Base-by-base conservation (phyloP, 345 rosid genomes). In the Lepidium aucheri region DNA sequence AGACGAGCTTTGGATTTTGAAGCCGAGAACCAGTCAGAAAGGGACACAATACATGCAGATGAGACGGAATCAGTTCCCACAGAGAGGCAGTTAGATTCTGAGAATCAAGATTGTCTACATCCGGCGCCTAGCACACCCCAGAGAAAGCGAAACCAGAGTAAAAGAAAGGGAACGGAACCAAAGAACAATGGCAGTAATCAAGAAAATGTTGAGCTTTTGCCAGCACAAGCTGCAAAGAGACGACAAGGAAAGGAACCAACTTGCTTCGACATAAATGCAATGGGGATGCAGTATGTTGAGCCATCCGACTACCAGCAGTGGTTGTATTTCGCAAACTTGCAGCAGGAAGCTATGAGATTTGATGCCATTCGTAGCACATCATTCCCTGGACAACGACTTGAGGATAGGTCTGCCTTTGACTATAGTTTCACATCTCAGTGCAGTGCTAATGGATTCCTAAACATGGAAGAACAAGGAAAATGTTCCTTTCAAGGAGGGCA, bases 1-100 rank as follows among this genome's bases (percentile, higher is more conserved):
- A 83, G 83, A 73, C 77, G 84, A 66, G 76, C 79, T 40, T 80
- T 90, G 65, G 76, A 78, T 40, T 90, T 89, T 49, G 74, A 69
- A 46, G 44, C 68, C 14, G 68, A 66, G 58, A 60, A 53, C 36
- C 45, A 40, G 28, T n/a, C 18, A 6, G 49, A 47, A 7, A 18
- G 53, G 9, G 34, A 4, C 2, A 56, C 55, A 18, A 80, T 63
- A 41, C 42, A 63, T 3, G 50, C 63, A 30, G 72, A 50, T 47
- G 76, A 72, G 68, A 63, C 36, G 54, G 87, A 79, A 54, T 72
- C 86, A 66, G 64, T n/a, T 28, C 62, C 47, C 24, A 73, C 51
- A 69, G 80, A 62, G 24, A 72, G 62, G 28, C 70, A 72, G 50
- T 30, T 61, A 71, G 82, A 36, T 30, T 73, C 78, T 9, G 53